These are phyloP conservation scores for Alliaria petiolata DNA, from an alignment of 345 rosid genomes.

Conservation along the genomic window DNA sequence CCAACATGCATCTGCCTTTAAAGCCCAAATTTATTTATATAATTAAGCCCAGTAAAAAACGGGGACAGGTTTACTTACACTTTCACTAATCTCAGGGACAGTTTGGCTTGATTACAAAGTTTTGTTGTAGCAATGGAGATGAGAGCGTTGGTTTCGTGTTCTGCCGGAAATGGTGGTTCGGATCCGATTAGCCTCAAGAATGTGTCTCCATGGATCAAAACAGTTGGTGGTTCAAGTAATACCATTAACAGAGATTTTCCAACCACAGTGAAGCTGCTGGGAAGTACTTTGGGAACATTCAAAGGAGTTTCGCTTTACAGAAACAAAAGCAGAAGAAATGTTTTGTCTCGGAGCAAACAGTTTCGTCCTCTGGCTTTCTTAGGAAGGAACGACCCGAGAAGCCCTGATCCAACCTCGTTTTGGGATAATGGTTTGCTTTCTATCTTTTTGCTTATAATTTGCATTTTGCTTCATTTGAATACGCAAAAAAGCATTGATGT, in stretches of 20 bases:
- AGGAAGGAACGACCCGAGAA: conserved; percentile 37
- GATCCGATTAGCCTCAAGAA: conserved; percentile 49
- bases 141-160: conserved; percentile 61
- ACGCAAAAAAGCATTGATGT: no score
- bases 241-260: conserved; percentile 60
- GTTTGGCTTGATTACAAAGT: conserved; percentile 44
- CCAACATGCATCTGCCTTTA: no score
- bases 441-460: not conserved
- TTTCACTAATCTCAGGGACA: conserved; percentile 23
- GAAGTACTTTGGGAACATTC: conserved; percentile 25
- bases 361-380: conserved; percentile 50
- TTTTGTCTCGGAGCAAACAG: conserved; percentile 28
- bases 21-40: no score
- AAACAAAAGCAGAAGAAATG: not conserved
- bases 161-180: conserved; percentile 71
- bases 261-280: conserved; percentile 42
- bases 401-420: conserved; percentile 42
- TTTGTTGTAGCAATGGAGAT: conserved; percentile 65
- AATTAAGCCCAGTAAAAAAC: not conserved
- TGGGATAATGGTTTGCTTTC: conserved; percentile 24
- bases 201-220: conserved; percentile 70
- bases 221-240: conserved; percentile 57
- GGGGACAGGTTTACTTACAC: not conserved
- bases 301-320: conserved; percentile 43
- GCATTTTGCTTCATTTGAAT: not conserved